Percentiles rank a stretch among this genome's conserved stretches.
Conservation (phyloP, 1,284 basidiomycete genomes). For the Apiotrichum laibachii region DNA sequence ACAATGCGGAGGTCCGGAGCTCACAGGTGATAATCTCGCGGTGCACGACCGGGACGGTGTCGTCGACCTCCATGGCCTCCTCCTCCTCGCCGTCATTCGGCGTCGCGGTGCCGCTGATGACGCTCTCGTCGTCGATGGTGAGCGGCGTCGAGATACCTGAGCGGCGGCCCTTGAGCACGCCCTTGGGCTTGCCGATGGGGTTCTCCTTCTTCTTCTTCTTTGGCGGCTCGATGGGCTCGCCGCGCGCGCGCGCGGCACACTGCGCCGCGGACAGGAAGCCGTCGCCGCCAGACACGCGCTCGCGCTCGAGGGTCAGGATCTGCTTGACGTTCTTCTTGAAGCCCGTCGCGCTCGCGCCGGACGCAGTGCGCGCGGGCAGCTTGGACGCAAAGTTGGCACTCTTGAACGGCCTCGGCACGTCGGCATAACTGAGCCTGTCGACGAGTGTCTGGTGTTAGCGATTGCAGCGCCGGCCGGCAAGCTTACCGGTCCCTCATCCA, state of each 20-base stretch:
- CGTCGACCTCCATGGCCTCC: conserved; percentile 14
- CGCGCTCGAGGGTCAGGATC: conserved; percentile 47
- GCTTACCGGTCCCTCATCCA: conserved; percentile 25
- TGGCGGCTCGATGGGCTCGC: conserved; percentile 38
- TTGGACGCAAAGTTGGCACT: conserved; percentile 34
- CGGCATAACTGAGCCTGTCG: conserved; percentile 44
- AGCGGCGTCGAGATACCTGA: conserved; percentile 32
- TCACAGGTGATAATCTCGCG: conserved; percentile 49
- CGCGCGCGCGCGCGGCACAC: conserved; percentile 35
- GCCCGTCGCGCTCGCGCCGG: conserved; percentile 26
- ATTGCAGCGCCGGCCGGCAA: no score
- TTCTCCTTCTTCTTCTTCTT: conserved; percentile 44
- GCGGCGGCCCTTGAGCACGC: conserved; percentile 7
- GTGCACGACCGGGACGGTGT: conserved; percentile 15
- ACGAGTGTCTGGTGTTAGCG: conserved; percentile 18
- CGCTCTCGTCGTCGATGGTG: conserved; percentile 22
- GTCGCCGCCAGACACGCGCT: conserved; percentile 43
- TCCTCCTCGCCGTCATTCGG: conserved; percentile 14
- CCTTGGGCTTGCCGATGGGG: conserved; percentile 16
- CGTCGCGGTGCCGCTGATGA: conserved; percentile 17
- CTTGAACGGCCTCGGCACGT: conserved; percentile 47
- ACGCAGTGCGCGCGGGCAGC: conserved; percentile 40
- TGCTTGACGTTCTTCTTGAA: conserved; percentile 48
- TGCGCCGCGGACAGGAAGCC: conserved; percentile 41
- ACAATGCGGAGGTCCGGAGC: conserved; percentile 12